A percentile compares a stretch with the other conserved stretches of the same genome.
These are phyloP conservation scores for Ganoderma multipileum DNA, from an alignment of 1,284 basidiomycete species.

Conservation along the genomic window DNA sequence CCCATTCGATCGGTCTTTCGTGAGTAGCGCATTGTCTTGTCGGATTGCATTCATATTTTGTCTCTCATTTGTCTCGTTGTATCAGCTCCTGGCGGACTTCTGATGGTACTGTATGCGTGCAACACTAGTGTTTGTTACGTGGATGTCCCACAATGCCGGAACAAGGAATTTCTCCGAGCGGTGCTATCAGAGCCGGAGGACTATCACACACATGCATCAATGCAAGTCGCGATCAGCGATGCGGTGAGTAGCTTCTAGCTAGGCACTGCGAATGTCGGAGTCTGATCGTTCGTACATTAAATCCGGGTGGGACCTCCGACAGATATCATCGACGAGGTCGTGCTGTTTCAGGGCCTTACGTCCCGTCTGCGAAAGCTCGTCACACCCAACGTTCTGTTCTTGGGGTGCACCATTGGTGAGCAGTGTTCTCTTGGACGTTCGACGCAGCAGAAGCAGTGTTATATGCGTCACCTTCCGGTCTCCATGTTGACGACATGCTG, in stretches of 20 bases:
- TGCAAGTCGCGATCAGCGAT: slow-evolving; percentile 12
- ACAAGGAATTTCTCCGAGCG: not conserved
- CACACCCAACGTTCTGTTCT: not conserved
- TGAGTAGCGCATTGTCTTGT: not conserved
- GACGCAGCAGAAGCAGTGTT: not conserved
- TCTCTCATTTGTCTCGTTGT: not conserved
- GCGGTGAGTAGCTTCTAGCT: not conserved
- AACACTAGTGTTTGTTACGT: not conserved
- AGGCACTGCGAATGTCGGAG: not conserved
- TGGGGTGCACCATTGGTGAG: not conserved
- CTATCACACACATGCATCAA: not conserved
- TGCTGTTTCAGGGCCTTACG: not conserved
- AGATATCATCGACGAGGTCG: not conserved
- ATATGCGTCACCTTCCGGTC: not conserved
- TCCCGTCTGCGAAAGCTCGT: not conserved
- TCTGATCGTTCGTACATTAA: not conserved
- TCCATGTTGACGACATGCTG: not conserved
- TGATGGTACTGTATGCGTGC: not conserved
- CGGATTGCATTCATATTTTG: not conserved
- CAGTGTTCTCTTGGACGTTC: not conserved
- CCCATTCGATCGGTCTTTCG: not conserved
- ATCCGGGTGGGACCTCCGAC: not conserved
- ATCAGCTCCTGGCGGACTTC: not conserved
- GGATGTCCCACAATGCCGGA: not conserved
- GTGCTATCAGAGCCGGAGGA: not conserved